Percentiles rank a stretch among this genome's conserved stretches.
phyloP scores from a whole-genome alignment of 768 basidiomycete species.

The Boletus tylopilopsis region DNA sequence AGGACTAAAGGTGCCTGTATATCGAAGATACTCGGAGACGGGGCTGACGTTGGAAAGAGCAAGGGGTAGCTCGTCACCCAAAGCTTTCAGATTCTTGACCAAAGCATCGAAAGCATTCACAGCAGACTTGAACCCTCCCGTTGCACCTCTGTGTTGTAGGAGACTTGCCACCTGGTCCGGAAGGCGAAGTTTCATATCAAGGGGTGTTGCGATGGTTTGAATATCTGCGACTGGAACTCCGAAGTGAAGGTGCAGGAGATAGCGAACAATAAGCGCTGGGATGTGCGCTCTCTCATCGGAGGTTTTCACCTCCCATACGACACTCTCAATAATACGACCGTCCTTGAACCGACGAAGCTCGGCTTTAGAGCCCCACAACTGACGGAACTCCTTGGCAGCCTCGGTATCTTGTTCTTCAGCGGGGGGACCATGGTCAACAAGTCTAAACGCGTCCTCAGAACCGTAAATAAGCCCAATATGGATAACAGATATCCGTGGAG shows the following conservation, averaged over 20 bases:
- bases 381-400: conserved; percentile 60
- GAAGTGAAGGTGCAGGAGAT: conserved; percentile 77
- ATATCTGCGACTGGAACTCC: conserved; percentile 51
- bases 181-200: conserved; percentile 56
- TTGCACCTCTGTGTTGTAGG: conserved; percentile 32
- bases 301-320: conserved; percentile 91
- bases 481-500: conserved; percentile 45
- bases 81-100: conserved; percentile 67
- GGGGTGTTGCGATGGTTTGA: conserved; percentile 54
- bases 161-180: conserved; percentile 49
- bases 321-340: conserved; percentile 85
- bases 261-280: conserved; percentile 66
- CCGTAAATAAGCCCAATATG: conserved; percentile 77
- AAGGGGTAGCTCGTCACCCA: conserved; percentile 73
- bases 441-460: conserved; percentile 66
- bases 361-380: conserved; percentile 89
- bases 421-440: conserved; percentile 90
- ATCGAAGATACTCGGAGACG: conserved; percentile 69
- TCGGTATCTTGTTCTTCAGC: conserved; percentile 57
- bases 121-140: conserved; percentile 67
- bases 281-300: conserved; percentile 78
- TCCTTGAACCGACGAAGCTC: conserved; percentile 96
- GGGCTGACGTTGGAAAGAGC: conserved; percentile 74
- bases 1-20: conserved; percentile 81
- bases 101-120: conserved; percentile 76